These are phyloP conservation scores for Xerocomellus dryophilus DNA, from an alignment of 768 basidiomycete species.

Conservation along the genomic window DNA sequence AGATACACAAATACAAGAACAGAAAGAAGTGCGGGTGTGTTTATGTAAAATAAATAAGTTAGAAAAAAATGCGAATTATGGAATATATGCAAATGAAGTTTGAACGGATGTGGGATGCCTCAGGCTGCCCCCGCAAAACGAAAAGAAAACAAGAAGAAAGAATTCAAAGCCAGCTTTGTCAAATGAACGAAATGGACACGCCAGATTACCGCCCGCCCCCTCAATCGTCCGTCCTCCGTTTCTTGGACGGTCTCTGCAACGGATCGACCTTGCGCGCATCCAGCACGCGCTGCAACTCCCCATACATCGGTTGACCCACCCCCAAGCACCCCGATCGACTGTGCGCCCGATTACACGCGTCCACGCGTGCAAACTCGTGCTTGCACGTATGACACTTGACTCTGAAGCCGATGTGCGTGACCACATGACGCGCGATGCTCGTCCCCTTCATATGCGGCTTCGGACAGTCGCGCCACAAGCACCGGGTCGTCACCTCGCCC, in stretches of 20 bases:
- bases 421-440: constrained; percentile 33
- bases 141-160: neutral
- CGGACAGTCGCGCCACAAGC: constrained; percentile 31
- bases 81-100: no score
- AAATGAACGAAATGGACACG: neutral
- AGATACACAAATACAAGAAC: neutral
- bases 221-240: constrained; percentile 30
- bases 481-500: constrained; percentile 30
- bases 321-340: constrained; percentile 30
- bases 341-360: constrained; percentile 35
- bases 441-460: constrained; percentile 32
- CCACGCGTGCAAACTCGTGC: constrained; percentile 33
- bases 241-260: constrained; percentile 25
- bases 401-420: constrained; percentile 32
- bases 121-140: neutral
- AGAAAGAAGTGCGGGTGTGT: neutral
- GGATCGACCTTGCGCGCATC: constrained; percentile 29
- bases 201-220: neutral
- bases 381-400: constrained; percentile 31
- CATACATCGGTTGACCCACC: constrained; percentile 32
- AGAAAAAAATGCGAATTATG: neutral
- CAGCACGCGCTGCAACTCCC: constrained; percentile 25
- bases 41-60: constrained; percentile 21
- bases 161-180: neutral
- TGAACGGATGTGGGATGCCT: neutral